Base-by-base conservation (phyloP, 768 basidiomycete genomes). In the Suillus tomentosus region DNA sequence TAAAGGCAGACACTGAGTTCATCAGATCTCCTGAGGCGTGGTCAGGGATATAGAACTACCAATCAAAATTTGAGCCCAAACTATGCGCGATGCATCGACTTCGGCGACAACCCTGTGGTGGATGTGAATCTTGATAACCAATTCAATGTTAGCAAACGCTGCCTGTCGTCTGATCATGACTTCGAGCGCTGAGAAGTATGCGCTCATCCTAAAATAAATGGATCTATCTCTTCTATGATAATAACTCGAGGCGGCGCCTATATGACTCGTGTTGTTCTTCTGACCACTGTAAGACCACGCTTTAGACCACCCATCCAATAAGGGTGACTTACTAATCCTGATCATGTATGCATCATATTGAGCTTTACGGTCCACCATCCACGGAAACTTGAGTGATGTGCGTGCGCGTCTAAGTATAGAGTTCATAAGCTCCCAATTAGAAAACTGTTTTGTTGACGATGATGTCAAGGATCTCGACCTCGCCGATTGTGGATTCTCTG, bases 171-270 rank as follows among this genome's bases (percentile, higher is more conserved):
- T 57, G 37, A 31, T 31, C 31, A 6, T 31, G 31, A 27, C 56
- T 19, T 24, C 22, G 15, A 24, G 56, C 39, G 39, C 37, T 2
- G 15, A 40, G 22, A 24, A 57, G 15, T 57, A 40, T 39, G 55
- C 55, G n/a, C n/a, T n/a, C 19, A 24, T 27, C 48, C 48, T 45
- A 14, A 24, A 50, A 24, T 50, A 6, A 53, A 54, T 34, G 34
- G 13, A 37, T n/a, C 37, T 24, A 13, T 14, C 2, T 39, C 22
- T 22, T 27, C 22, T 17, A 27, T 27, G 19, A 27, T 24, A 40
- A 40, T 2, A 27, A 58, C 56, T 58, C 24, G 11, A 42, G 57
- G 57, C 24, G 57, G 57, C 40, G 40, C 57, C 56, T 58, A 58
- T 3, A 8, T 17, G 22, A 17, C 15, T 39, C 56, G 37, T 40